These are phyloP conservation scores for Cucurbita ficifolia DNA, from an alignment of 306 rosid genomes.

Conservation along the genomic window DNA sequence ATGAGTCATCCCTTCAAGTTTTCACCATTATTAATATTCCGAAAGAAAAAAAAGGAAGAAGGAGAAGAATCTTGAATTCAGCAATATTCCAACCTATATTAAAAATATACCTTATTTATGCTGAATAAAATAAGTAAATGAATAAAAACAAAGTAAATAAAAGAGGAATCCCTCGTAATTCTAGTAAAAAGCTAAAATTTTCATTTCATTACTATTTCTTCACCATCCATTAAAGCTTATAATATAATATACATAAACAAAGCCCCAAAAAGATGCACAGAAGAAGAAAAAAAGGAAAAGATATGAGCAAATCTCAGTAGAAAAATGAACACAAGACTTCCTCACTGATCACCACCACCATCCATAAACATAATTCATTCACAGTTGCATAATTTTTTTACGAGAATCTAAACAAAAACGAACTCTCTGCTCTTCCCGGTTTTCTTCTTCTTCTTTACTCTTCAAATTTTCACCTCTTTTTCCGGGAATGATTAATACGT, in stretches of 20 bases:
- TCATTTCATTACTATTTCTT: not conserved
- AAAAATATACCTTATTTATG: no score
- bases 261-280: not conserved
- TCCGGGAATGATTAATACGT: not conserved
- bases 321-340: conserved; percentile 1
- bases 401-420: not conserved
- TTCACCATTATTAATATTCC: no score
- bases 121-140: not conserved
- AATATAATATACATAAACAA: not conserved
- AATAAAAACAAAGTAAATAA: not conserved
- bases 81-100: no score
- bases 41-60: no score
- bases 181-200: not conserved
- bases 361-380: not conserved
- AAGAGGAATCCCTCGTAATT: not conserved
- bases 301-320: not conserved
- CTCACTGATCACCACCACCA: not conserved
- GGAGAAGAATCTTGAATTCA: no score
- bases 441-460: not conserved
- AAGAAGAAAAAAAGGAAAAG: not conserved
- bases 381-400: not conserved
- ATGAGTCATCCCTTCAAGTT: no score
- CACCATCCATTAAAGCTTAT: not conserved
- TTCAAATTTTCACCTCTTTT: not conserved
- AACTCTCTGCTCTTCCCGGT: not conserved